Percentiles rank a stretch among this genome's conserved stretches.
These are phyloP conservation scores for Candida oleophila DNA, from an alignment of 805 yeast genomes.

Conservation along the genomic window DNA sequence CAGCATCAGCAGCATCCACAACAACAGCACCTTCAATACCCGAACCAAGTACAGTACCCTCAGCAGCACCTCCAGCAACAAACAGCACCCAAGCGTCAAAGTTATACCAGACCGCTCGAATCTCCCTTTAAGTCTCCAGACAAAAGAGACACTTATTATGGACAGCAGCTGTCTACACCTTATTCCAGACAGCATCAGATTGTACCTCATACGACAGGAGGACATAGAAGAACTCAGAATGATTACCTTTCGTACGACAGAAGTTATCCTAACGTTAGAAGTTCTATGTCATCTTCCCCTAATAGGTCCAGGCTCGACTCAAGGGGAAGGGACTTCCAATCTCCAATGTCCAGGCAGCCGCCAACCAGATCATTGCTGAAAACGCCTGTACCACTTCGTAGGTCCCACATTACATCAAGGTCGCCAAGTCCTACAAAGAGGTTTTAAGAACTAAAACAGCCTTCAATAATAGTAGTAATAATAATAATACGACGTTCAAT, in stretches of 20 bases:
- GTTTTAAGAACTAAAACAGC: neutral
- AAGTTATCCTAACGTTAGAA: neutral
- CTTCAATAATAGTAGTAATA: neutral
- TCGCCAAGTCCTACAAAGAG: slow-evolving; percentile 12
- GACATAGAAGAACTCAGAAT: neutral
- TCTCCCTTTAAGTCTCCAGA: slow-evolving; percentile 13
- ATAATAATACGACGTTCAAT: no score
- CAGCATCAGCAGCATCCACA: neutral
- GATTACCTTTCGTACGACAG: slow-evolving; percentile 1
- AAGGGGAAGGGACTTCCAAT: slow-evolving; percentile 3
- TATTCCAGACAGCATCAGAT: slow-evolving; percentile 3
- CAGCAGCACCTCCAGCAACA: neutral
- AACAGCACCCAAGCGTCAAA: neutral
- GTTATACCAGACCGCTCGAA: slow-evolving; percentile 2
- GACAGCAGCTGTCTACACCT: slow-evolving; percentile 2
- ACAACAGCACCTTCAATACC: neutral
- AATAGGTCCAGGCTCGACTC: neutral
- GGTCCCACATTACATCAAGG: slow-evolving; percentile 5
- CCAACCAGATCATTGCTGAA: neutral
- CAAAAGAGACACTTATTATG: slow-evolving; percentile 3
- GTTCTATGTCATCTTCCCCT: neutral
- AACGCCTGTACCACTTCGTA: slow-evolving; percentile 2
- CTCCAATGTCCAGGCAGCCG: slow-evolving; percentile 1
- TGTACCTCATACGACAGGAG: neutral
- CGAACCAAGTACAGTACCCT: neutral